Evolutionary conservation across 345 rosid species (phyloP).

Genomic region (Syzygium jambos): DNA sequence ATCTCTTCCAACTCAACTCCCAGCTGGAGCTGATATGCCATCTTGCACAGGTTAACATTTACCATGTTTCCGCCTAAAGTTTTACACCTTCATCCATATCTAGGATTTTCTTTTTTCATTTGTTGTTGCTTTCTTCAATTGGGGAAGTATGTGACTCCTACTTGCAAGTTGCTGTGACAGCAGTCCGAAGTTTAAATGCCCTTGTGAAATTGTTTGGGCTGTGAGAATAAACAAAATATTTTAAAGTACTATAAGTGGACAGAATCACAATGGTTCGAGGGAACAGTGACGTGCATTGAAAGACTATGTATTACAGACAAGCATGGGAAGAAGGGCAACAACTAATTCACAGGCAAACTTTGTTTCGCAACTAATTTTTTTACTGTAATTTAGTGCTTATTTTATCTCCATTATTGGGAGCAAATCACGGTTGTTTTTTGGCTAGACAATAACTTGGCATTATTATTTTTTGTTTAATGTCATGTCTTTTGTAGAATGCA

Average conservation of each 20-base stretch:
- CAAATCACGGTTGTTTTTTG: not conserved
- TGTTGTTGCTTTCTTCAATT: not conserved
- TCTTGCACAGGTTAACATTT: constrained; percentile 60
- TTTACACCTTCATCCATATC: not conserved
- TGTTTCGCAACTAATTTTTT: not conserved
- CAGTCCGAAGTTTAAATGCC: not conserved
- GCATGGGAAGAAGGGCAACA: not conserved
- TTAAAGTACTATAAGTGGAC: not conserved
- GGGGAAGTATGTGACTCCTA: not conserved
- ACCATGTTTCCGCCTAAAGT: not conserved
- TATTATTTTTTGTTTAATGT: not conserved
- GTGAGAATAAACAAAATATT: not conserved
- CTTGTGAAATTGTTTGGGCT: not conserved
- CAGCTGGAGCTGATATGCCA: constrained; percentile 83
- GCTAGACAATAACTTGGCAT: not conserved
- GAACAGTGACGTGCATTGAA: not conserved
- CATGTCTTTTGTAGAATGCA: constrained; percentile 33
- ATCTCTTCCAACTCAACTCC: constrained; percentile 76
- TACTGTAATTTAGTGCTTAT: not conserved
- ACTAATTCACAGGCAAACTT: not conserved
- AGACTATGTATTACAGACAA: not conserved
- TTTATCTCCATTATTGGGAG: not conserved
- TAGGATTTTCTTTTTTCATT: not conserved
- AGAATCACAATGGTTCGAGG: not conserved
- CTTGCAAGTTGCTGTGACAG: not conserved